Percentiles rank a stretch among this genome's conserved stretches.
Evolutionary conservation across 202 grass and related monocot species (phyloP).

Genomic region (Zoysia matrella): DNA sequence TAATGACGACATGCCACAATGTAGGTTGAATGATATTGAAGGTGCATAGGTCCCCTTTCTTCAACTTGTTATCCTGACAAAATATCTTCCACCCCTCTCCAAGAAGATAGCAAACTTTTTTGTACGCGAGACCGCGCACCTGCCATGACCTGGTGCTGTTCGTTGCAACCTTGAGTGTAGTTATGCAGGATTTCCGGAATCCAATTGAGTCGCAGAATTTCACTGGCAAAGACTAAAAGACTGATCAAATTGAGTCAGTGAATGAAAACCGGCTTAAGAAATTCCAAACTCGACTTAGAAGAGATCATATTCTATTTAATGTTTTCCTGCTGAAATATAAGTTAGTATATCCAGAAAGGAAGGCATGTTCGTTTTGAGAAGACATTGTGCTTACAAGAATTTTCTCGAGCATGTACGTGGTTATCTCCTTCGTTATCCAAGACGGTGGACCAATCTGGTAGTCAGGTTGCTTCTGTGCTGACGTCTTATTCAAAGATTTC

Average conservation of each 20-base stretch:
- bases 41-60: constrained; percentile 47
- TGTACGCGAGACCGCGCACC: neutral
- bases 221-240: neutral
- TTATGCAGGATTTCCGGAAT: neutral
- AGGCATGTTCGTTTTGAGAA: too few relatives aligned
- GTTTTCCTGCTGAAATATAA: too few relatives aligned
- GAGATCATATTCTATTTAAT: too few relatives aligned
- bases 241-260: neutral
- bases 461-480: neutral
- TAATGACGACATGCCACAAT: constrained; percentile 12
- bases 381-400: constrained; percentile 6
- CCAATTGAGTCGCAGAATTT: constrained; percentile 2
- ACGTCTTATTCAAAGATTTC: too few relatives aligned
- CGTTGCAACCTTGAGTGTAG: constrained; percentile 1
- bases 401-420: neutral
- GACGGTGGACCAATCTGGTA: neutral
- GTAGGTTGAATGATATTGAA: constrained; percentile 22
- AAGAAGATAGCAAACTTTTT: neutral
- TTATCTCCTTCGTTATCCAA: constrained; percentile 20
- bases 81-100: constrained; percentile 37
- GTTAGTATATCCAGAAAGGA: too few relatives aligned
- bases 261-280: too few relatives aligned
- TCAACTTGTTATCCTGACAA: constrained; percentile 33
- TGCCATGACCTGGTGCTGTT: constrained; percentile 30
- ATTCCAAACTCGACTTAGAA: too few relatives aligned